Evolutionary conservation across 305 asterid genomes (phyloP).

Genomic region (Striga hermonthica): DNA sequence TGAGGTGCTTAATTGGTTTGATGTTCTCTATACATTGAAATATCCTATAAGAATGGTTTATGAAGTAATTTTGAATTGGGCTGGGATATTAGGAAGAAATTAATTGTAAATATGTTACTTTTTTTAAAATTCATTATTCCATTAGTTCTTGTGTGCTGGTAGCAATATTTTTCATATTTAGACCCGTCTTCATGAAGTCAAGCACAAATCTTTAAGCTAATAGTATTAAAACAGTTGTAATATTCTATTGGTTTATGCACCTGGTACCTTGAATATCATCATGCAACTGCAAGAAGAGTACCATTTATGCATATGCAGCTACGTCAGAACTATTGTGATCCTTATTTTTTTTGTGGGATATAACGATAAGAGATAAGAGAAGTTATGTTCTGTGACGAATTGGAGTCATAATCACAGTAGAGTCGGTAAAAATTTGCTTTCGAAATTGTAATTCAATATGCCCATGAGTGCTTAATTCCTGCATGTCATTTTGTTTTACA

Average conservation of each 20-base stretch:
- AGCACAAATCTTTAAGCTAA: neutral
- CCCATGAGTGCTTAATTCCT: slow-evolving; percentile 11
- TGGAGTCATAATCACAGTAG: neutral
- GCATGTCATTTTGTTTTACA: slow-evolving; percentile 36
- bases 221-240: neutral
- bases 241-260: slow-evolving; percentile 2
- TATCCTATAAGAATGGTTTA: neutral
- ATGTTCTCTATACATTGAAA: neutral
- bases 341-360: neutral
- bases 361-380: neutral
- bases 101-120: neutral
- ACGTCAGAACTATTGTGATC: neutral
- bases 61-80: neutral
- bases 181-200: neutral
- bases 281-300: neutral
- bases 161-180: neutral
- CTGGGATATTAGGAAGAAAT: neutral
- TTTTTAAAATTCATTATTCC: neutral
- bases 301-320: neutral
- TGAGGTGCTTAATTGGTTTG: slow-evolving; percentile 47
- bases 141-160: neutral
- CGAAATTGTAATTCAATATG: slow-evolving; percentile 16
- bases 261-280: slow-evolving; percentile 7
- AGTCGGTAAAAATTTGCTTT: slow-evolving; percentile 1
- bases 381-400: slow-evolving; percentile 3